phyloP scores from a whole-genome alignment of 345 rosid species.

The Passiflora organensis region DNA sequence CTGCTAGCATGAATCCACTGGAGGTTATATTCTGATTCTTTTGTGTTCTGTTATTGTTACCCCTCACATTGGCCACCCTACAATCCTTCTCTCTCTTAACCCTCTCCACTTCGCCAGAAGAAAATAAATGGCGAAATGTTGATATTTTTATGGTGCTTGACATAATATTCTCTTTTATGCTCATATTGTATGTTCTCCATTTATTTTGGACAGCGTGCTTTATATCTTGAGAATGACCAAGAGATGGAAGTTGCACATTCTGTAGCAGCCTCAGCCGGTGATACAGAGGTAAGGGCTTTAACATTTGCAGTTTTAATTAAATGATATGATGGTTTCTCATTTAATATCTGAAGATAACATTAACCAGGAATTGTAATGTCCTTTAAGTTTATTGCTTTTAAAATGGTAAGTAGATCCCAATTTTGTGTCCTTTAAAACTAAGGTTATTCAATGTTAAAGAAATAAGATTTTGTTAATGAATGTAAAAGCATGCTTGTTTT shows the following conservation, averaged over 20 bases:
- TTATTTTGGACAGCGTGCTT: slow-evolving; percentile 51
- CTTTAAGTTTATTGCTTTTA: too few relatives aligned
- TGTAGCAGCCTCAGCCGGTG: slow-evolving; percentile 82
- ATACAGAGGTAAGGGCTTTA: slow-evolving; percentile 50
- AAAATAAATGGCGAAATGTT: neutral
- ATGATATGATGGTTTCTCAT: neutral
- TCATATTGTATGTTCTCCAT: neutral
- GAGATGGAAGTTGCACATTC: slow-evolving; percentile 91
- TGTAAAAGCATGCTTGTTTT: too few relatives aligned
- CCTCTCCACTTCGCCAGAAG: neutral
- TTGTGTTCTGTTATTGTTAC: too few relatives aligned
- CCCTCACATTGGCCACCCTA: too few relatives aligned
- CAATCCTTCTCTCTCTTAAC: neutral
- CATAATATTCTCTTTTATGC: neutral
- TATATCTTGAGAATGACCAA: slow-evolving; percentile 65
- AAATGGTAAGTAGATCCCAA: too few relatives aligned
- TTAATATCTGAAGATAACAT: too few relatives aligned
- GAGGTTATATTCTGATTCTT: slow-evolving; percentile 40
- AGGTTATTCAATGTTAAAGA: too few relatives aligned
- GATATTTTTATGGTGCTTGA: neutral
- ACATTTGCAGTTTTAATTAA: neutral
- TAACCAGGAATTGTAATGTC: too few relatives aligned
- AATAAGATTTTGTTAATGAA: too few relatives aligned
- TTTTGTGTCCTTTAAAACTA: too few relatives aligned
- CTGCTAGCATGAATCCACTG: slow-evolving; percentile 64